phyloP scores from a whole-genome alignment of 805 yeast genomes.

The Cyberlindnera euphorbiae region DNA sequence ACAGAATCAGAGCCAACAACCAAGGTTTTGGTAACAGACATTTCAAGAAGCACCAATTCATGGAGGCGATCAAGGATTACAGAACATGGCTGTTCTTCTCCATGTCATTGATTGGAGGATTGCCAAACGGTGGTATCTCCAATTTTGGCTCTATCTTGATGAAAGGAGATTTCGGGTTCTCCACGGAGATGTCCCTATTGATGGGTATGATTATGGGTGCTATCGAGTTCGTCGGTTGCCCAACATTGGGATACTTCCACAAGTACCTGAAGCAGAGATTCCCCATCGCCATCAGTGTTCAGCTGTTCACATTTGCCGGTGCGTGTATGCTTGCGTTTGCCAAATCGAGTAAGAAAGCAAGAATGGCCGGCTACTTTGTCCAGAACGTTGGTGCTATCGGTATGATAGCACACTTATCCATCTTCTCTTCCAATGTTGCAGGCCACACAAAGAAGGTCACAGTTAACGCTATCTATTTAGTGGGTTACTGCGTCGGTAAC shows the following conservation, averaged over 20 bases:
- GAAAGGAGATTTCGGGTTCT: slow-evolving; percentile 11
- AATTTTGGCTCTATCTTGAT: slow-evolving; percentile 15
- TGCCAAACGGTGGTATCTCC: slow-evolving; percentile 47
- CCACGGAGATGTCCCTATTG: slow-evolving; percentile 9
- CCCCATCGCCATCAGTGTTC: slow-evolving; percentile 18
- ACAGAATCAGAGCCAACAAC: slow-evolving; percentile 46
- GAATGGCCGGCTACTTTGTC: slow-evolving; percentile 25
- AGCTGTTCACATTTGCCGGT: slow-evolving; percentile 21
- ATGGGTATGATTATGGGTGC: slow-evolving; percentile 30
- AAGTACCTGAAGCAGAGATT: slow-evolving; percentile 22
- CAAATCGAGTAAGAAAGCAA: slow-evolving; percentile 25
- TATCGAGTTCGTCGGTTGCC: slow-evolving; percentile 6
- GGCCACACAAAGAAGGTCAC: slow-evolving; percentile 71
- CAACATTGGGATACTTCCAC: slow-evolving; percentile 18
- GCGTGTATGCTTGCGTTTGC: slow-evolving; percentile 33
- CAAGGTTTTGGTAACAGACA: slow-evolving; percentile 54
- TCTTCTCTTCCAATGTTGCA: slow-evolving; percentile 47
- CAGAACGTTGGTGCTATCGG: slow-evolving; percentile 33
- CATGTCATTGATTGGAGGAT: slow-evolving; percentile 35
- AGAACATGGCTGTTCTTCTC: slow-evolving; percentile 44
- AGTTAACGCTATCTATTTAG: slow-evolving; percentile 50
- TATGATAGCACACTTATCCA: slow-evolving; percentile 30
- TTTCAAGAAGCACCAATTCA: slow-evolving; percentile 50
- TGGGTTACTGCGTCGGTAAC: slow-evolving; percentile 64
- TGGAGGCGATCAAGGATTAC: slow-evolving; percentile 46